Evolutionary conservation across 1,284 basidiomycete species (phyloP), one percentile per base, ranked within the genome.

Genomic region (Ustilago vetiveriae): DNA sequence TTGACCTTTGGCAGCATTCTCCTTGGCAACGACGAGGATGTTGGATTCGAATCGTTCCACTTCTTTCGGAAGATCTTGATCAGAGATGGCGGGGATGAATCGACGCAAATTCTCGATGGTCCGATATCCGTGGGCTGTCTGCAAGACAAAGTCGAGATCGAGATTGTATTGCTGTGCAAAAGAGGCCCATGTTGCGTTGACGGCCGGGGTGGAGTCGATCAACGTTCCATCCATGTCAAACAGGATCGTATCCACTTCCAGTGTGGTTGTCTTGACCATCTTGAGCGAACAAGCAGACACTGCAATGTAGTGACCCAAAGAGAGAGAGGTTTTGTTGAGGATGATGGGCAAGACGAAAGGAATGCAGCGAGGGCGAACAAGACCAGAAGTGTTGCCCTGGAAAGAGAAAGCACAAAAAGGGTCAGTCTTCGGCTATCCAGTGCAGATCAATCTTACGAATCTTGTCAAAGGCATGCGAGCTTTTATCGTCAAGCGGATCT

Each of bases 201-300:
- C 74, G 2, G 80, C 80, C 0, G 77, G 79, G 6, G 79, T 82
- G 3, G 78, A 80, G 37, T 81, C 79, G 59, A 80, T 78, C 11
- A 81, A 62, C 6, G 80, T 82, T 14, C 80, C 80, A 43, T 82
- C 80, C 80, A 82, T 82, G 48, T 82, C 80, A 40, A 82, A 82
- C n/a, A 82, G 68, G 70, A 77, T 67, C 19, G 73, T 73, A 26
- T 77, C 75, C 23, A 75, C 72, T 35, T 71, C 73, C 6, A 77
- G 23, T 0, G 35, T 50, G 22, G 64, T 44, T 45, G 47, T 40
- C 48, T 57, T 63, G 53, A 71, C 68, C 69, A 72, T 72, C 30
- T 52, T 53, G 24, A 19, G 14, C n/a, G n/a, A n/a, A n/a, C n/a
- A n/a, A n/a, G n/a, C n/a, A n/a, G n/a, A n/a, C n/a, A n/a, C n/a